Evolutionary conservation across 805 yeast genomes (phyloP).

Genomic region (Starmerella roubikii): DNA sequence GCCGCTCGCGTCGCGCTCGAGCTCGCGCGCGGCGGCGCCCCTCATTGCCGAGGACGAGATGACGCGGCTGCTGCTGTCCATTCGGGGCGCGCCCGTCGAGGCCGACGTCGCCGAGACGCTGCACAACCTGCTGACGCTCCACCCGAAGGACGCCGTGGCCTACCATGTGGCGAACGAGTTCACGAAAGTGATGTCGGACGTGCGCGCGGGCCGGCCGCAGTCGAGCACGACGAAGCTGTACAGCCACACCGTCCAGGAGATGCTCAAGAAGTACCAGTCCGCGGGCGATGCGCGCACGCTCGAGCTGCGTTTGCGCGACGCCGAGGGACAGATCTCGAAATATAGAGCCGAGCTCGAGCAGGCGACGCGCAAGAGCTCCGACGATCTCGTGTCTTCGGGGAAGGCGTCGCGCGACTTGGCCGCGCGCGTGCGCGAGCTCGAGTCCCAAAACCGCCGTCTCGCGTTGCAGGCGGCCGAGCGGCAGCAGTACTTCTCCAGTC

Average conservation of each 20-base stretch:
- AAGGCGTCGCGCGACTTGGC: not conserved
- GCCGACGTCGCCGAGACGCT: conserved; percentile 9
- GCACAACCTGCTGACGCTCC: conserved; percentile 43
- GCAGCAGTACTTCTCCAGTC: conserved; percentile 46
- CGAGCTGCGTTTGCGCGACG: conserved; percentile 20
- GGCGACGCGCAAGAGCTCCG: not conserved
- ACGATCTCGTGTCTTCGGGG: not conserved
- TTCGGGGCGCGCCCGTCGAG: conserved; percentile 37
- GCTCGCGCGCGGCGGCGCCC: not conserved
- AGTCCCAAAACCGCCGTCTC: not conserved
- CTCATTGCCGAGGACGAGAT: conserved; percentile 34
- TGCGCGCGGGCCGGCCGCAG: conserved; percentile 34
- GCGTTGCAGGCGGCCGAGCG: too few species aligned
- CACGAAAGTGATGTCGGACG: conserved; percentile 34
- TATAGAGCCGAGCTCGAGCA: not conserved
- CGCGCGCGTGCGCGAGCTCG: not conserved
- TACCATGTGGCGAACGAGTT: conserved; percentile 52
- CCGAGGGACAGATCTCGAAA: not conserved
- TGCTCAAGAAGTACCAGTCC: conserved; percentile 60
- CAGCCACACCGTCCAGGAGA: conserved; percentile 60
- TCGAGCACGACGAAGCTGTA: conserved; percentile 30
- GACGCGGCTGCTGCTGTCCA: conserved; percentile 41
- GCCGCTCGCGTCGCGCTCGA: too few species aligned
- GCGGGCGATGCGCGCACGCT: conserved; percentile 79
- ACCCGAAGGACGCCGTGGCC: conserved; percentile 34